Conservation (phyloP, 495 filamentous ascomycete species). For the Tuber brumale region DNA sequence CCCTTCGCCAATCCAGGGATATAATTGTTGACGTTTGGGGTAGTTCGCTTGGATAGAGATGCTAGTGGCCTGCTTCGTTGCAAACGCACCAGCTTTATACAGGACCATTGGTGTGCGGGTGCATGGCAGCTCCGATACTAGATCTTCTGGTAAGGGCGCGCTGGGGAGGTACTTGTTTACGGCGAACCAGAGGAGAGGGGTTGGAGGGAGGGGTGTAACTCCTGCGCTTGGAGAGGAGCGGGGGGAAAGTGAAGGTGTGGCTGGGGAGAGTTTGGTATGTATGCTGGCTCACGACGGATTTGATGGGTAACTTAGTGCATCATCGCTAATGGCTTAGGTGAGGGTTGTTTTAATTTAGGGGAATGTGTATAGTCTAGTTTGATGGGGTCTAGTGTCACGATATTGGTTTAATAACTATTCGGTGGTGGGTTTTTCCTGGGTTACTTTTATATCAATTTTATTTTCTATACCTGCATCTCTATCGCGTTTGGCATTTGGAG, state of each 20-base stretch:
- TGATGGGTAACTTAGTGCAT: background rate
- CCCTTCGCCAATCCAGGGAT: background rate
- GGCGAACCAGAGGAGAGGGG: background rate
- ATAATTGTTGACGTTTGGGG: background rate
- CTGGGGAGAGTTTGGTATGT: background rate
- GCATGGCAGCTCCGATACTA: background rate
- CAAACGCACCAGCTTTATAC: conserved; percentile 35
- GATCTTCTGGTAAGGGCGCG: background rate
- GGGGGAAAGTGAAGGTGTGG: background rate
- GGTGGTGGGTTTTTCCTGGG: background rate
- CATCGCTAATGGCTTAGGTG: background rate
- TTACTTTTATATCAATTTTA: background rate
- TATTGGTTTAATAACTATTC: background rate
- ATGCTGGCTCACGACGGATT: background rate
- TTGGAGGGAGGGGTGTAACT: background rate
- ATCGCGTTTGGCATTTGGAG: background rate
- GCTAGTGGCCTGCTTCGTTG: conserved; percentile 31
- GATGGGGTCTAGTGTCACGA: background rate
- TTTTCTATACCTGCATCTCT: background rate
- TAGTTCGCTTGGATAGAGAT: conserved; percentile 38
- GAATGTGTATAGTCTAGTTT: background rate
- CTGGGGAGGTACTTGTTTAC: background rate
- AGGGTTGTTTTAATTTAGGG: background rate
- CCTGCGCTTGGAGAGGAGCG: background rate
- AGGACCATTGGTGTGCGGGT: conserved; percentile 11